Base-by-base conservation (phyloP, 2,329 filamentous ascomycete genomes). In the Ophiostoma tasmaniense region DNA sequence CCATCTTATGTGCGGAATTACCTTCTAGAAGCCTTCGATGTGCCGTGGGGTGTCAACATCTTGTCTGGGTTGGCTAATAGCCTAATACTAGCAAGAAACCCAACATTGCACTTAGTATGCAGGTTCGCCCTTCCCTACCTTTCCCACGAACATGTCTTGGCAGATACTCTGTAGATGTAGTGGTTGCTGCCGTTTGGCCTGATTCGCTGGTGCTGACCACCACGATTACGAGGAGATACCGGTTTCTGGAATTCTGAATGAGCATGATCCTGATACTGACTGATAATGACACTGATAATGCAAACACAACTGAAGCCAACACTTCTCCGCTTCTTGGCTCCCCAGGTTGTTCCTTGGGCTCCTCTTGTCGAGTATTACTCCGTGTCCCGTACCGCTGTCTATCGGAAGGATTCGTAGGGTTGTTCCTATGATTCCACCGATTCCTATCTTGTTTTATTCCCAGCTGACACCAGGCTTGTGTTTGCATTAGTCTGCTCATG, bases 21-120 rank as follows among this genome's bases (percentile, higher is more conserved):
- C 61, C 33, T 64, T 64, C 61, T 39, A 64, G 61, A 64, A 64
- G 33, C 20, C 33, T 64, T 64, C 61, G 30, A 64, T 25, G 61
- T 28, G 8, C 10, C 61, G 61, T 64, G 59, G 59, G 59, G 33
- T 64, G 25, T 13, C 30, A 8, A 13, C 50, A 8, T n/a, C 59
- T 45, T 45, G n/a, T n/a, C n/a, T n/a, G n/a, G n/a, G n/a, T n/a
- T n/a, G n/a, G n/a, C n/a, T n/a, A n/a, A n/a, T n/a, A n/a, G n/a
- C n/a, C n/a, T n/a, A n/a, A n/a, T n/a, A n/a, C n/a, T n/a, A n/a
- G n/a, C n/a, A n/a, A 20, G 20, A 20, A 25, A 33, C 25, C 22
- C 30, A 62, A 62, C 22, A 35, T n/a, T 33, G 30, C 59, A 35
- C 35, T n/a, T 22, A 6, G n/a, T 2, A 42, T 64, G n/a, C 62